phyloP scores from a whole-genome alignment of 805 yeast species.

The Schwanniomyces polymorphus region DNA sequence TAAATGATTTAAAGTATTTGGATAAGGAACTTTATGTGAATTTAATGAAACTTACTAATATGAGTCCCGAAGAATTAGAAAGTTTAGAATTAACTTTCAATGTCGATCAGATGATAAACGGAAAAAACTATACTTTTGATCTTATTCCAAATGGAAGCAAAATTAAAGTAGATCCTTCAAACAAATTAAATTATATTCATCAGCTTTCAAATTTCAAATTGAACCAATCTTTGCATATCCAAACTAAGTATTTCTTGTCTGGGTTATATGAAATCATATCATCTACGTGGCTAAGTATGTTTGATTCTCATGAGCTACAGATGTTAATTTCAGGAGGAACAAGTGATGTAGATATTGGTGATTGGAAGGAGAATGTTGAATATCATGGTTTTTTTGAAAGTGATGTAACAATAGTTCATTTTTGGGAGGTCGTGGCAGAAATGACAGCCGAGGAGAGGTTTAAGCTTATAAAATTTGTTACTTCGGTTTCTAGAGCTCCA shows the following conservation, averaged over 20 bases:
- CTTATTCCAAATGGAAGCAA: constrained; percentile 61
- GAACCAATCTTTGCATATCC: constrained; percentile 59
- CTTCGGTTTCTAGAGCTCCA: constrained; percentile 91
- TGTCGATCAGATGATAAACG: constrained; percentile 48
- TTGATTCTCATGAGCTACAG: constrained; percentile 81
- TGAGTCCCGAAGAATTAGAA: constrained; percentile 57
- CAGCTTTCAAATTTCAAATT: constrained; percentile 77
- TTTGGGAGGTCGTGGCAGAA: constrained; percentile 79
- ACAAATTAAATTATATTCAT: constrained; percentile 72
- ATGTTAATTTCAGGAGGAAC: constrained; percentile 81
- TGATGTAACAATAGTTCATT: constrained; percentile 59
- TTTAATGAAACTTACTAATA: constrained; percentile 58
- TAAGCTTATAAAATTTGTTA: constrained; percentile 79
- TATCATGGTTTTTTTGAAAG: constrained; percentile 61
- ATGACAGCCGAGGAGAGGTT: constrained; percentile 62
- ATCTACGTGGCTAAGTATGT: constrained; percentile 78
- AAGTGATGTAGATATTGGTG: constrained; percentile 66
- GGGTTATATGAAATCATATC: constrained; percentile 73
- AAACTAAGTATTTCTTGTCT: constrained; percentile 59
- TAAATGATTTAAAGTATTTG: constrained; percentile 74
- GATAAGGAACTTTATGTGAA: constrained; percentile 69
- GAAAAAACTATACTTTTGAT: constrained; percentile 46
- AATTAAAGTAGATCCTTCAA: constrained; percentile 55
- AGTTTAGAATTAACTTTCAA: constrained; percentile 68
- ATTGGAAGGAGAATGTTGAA: constrained; percentile 61